Evolutionary conservation across 2,329 filamentous ascomycete species (phyloP), one percentile per base, ranked within the genome.

Genomic region (Paecilomyces dactylethromorphus): DNA sequence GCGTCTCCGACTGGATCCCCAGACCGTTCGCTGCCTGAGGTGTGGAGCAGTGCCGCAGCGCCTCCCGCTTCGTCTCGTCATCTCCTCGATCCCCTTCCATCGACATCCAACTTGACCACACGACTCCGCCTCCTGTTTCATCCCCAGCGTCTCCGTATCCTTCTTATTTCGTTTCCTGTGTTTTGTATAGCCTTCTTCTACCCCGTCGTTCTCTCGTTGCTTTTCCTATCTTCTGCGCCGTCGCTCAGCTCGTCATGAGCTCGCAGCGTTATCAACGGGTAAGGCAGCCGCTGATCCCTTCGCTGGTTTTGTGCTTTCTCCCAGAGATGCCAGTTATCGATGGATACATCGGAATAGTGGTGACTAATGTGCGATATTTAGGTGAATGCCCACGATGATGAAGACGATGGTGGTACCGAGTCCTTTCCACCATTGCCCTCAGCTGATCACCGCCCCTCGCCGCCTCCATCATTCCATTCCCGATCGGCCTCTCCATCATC

Each of bases 401-500:
- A 79, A 52, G 74, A 76, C 52, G 68, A 70, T 53, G 61, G 66
- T 56, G 59, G 63, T 53, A 53, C 68, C 26, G 65, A 71, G 53
- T 68, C 71, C 51, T 70, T 71, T 62, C 71, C 65, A 58, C 64
- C 68, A 56, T 66, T 69, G 54, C 65, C 67, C 32, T 68, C 64
- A 60, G 58, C 65, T 31, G 62, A 69, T 53, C 67, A 69, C 29
- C 72, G 76, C 31, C 72, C 71, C 50, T 80, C 78, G 63, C 77
- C 77, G 56, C 76, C 77, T 39, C 93, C 93, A 1, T 97, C 93
- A 1, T 97, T 97, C 76, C 91, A 87, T 73, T 97, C 92, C 53
- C 86, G 90, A 71, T 82, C 88, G 32, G 91, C 91, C 1, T 92
- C 90, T 35, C 83, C 82, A 32, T 74, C 79, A 21, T 78, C 80